Base-by-base conservation (phyloP, 2,329 filamentous ascomycete species). In the Lasiodiplodia hormozganensis region DNA sequence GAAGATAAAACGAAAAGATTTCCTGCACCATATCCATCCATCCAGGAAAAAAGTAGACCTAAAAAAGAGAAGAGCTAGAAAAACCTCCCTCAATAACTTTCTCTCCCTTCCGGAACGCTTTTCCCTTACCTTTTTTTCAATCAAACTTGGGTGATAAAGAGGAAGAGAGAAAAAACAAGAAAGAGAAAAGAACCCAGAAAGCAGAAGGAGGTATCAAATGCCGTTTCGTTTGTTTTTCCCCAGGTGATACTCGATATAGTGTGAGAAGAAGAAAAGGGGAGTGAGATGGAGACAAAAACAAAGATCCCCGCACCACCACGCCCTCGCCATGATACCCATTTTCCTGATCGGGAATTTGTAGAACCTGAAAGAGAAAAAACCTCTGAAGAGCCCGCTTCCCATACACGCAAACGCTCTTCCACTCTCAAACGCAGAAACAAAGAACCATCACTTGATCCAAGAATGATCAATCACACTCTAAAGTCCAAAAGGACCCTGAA, bases 281-380 rank as follows among this genome's bases (percentile, higher is more conserved):
- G 51, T 56, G 43, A 65, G n/a, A 43, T 28, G 43, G 28, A 43
- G 36, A 34, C 57, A 58, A 56, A 52, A 25, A 53, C 12, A 56
- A 66, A 66, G 31, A 52, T 52, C n/a, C 28, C 60, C 28, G 60
- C 31, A 64, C n/a, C 60, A 34, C 60, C 60, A 52, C 60, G 60
- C 60, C 60, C 60, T 64, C 60, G 60, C 60, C 60, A 64, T 64
- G 60, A 64, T 64, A 11, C 21, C 60, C 60, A 31, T 64, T 64
- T 64, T 64, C 60, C 47, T 52, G 58, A 62, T 34, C 31, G 16
- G 36, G 40, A 14, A 40, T 43, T 28, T 34, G 31, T 28, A 53
- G 14, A 56, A 34, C 28, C 8, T 38, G 49, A 43, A 21, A 64
- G 23, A 43, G 21, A 38, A 40, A 25, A 54, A 67, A 31, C 18